These are phyloP conservation scores for Aureobasidium sp. DNA, from an alignment of 2,329 filamentous ascomycete species.

Conservation along the genomic window DNA sequence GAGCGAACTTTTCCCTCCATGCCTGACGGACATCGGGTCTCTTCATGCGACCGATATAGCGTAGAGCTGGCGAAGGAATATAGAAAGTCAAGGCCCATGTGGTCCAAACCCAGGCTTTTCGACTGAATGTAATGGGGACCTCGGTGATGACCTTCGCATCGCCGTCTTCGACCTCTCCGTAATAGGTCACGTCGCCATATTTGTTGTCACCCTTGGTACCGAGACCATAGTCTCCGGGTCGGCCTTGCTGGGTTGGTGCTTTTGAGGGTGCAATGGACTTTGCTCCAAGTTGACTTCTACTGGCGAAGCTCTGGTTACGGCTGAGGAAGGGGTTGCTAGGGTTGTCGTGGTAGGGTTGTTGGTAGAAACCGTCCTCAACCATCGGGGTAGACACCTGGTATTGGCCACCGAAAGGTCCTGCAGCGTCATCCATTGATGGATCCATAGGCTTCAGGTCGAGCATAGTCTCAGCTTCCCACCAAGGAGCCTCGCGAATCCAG, in stretches of 20 bases:
- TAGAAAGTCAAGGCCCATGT: constrained; percentile 88
- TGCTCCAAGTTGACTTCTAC: constrained; percentile 32
- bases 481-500: constrained; percentile 88
- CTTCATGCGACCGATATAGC: constrained; percentile 87
- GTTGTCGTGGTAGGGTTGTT: constrained; percentile 38
- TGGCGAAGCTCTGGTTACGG: constrained; percentile 35
- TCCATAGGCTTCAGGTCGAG: constrained; percentile 73
- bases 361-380: constrained; percentile 57
- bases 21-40: constrained; percentile 93
- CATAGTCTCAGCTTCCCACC: constrained; percentile 98
- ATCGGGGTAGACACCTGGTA: constrained; percentile 55
- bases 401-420: constrained; percentile 58
- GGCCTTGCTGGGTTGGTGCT: constrained; percentile 46
- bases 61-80: constrained; percentile 80
- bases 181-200: constrained; percentile 61
- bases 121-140: constrained; percentile 50
- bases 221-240: constrained; percentile 76
- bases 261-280: constrained; percentile 47
- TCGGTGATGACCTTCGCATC: constrained; percentile 69
- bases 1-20: constrained; percentile 88
- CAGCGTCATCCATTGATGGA: constrained; percentile 42
- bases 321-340: constrained; percentile 45
- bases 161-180: constrained; percentile 66
- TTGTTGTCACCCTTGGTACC: constrained; percentile 75
- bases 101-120: constrained; percentile 70